Evolutionary conservation across 768 basidiomycete species (phyloP).

Genomic region (Leccinellum rugosiceps): DNA sequence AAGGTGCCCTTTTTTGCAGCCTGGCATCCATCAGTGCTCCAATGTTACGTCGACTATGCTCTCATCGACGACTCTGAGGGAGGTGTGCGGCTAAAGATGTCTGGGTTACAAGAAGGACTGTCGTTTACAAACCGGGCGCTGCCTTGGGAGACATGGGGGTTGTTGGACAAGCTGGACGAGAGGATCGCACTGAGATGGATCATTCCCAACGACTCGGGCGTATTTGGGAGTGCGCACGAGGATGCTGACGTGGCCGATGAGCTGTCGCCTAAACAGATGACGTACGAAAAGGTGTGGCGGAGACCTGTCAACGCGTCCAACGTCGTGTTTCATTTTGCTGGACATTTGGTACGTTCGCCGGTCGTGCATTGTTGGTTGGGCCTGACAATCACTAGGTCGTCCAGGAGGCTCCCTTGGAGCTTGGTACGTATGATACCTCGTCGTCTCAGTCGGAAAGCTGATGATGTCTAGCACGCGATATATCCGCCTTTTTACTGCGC

Average conservation of each 20-base stretch:
- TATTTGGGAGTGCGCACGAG: background rate
- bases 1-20: conserved; percentile 62
- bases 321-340: conserved; percentile 23
- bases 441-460: background rate
- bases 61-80: conserved; percentile 36
- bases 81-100: conserved; percentile 60
- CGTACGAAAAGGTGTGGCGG: conserved; percentile 27
- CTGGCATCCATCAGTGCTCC: conserved; percentile 67
- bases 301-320: conserved; percentile 30
- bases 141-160: conserved; percentile 26
- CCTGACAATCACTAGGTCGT: conserved; percentile 16
- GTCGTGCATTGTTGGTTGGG: background rate
- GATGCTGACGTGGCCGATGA: conserved; percentile 4
- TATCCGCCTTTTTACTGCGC: conserved; percentile 24
- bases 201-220: conserved; percentile 22
- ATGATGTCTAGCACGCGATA: conserved; percentile 20
- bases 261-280: conserved; percentile 7
- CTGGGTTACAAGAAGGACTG: conserved; percentile 60
- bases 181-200: conserved; percentile 29
- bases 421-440: conserved; percentile 19
- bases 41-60: conserved; percentile 58
- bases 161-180: conserved; percentile 26
- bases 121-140: conserved; percentile 49
- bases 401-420: conserved; percentile 29
- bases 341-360: conserved; percentile 27